These are phyloP conservation scores for Yarrowia osloensis DNA, from an alignment of 805 yeast genomes.

Conservation along the genomic window DNA sequence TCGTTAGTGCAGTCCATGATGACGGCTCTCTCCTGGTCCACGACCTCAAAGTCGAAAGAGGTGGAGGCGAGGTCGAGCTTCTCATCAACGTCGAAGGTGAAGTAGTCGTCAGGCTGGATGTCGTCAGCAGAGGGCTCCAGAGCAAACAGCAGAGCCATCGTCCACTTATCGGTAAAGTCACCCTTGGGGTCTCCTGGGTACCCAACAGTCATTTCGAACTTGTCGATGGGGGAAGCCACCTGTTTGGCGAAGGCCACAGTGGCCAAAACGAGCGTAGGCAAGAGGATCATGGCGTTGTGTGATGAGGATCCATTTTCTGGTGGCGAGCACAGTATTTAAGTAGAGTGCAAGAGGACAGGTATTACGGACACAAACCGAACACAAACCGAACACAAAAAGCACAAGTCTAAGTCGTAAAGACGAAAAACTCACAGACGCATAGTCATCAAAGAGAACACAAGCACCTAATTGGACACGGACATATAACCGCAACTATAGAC, in stretches of 20 bases:
- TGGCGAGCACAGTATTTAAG: background rate
- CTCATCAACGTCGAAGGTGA: background rate
- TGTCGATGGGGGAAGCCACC: background rate
- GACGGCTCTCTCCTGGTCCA: background rate
- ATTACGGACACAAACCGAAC: background rate
- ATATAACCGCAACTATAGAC: background rate
- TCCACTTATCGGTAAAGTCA: background rate
- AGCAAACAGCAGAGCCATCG: background rate
- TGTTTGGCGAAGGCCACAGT: conserved; percentile 2
- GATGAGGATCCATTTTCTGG: background rate
- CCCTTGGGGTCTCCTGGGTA: background rate
- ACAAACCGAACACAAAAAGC: background rate
- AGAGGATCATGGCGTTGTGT: background rate
- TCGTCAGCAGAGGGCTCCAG: background rate
- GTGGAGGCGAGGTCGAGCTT: background rate
- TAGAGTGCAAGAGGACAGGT: no score
- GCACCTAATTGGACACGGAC: no score
- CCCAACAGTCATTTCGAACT: background rate
- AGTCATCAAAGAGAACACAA: no score
- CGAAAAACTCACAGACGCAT: background rate
- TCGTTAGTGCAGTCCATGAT: background rate
- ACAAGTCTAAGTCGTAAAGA: no score
- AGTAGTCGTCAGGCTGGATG: background rate
- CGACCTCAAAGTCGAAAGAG: background rate
- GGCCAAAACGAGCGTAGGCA: conserved; percentile 6